Evolutionary conservation across 768 basidiomycete species (phyloP).

Genomic region (Psilocybe sp.): DNA sequence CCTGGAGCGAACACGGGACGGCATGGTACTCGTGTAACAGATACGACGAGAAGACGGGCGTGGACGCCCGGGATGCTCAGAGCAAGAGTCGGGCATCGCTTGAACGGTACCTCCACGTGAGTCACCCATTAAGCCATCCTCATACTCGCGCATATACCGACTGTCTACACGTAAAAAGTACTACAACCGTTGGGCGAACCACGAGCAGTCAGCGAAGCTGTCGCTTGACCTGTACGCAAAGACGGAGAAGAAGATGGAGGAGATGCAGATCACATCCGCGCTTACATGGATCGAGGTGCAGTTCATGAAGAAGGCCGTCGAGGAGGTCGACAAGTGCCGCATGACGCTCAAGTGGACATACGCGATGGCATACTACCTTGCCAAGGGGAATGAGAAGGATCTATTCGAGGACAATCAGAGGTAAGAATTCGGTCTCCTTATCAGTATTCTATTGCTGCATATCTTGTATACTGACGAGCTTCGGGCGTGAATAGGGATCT

Average conservation of each 20-base stretch:
- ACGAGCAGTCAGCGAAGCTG: conserved; percentile 98
- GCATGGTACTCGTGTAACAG: conserved; percentile 98
- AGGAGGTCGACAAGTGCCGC: conserved; percentile 84
- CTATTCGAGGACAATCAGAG: conserved; percentile 97
- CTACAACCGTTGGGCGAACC: conserved; percentile 99
- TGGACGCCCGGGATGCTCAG: conserved; percentile 89
- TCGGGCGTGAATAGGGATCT: conserved; percentile 58
- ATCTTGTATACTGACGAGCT: background rate
- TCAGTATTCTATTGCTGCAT: background rate
- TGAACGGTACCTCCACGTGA: conserved; percentile 92
- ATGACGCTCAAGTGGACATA: conserved; percentile 99
- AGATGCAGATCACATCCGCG: conserved; percentile 91
- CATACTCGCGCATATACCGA: background rate
- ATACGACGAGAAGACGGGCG: conserved; percentile 88
- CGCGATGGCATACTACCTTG: conserved; percentile 97
- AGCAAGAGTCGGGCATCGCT: conserved; percentile 86
- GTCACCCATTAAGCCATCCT: conserved; percentile 25
- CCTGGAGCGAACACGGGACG: conserved; percentile 97
- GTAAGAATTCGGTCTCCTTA: conserved; percentile 32
- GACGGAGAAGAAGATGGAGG: conserved; percentile 99
- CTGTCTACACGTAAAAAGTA: conserved; percentile 53
- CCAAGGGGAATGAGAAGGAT: conserved; percentile 87
- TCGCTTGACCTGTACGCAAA: conserved; percentile 88
- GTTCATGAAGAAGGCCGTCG: conserved; percentile 98
- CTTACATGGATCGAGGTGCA: conserved; percentile 99